A percentile compares a stretch with the other conserved stretches of the same genome.
These are phyloP conservation scores for Pharnaceum exiguum DNA, from an alignment of 148 eudicot genomes.

Conservation along the genomic window DNA sequence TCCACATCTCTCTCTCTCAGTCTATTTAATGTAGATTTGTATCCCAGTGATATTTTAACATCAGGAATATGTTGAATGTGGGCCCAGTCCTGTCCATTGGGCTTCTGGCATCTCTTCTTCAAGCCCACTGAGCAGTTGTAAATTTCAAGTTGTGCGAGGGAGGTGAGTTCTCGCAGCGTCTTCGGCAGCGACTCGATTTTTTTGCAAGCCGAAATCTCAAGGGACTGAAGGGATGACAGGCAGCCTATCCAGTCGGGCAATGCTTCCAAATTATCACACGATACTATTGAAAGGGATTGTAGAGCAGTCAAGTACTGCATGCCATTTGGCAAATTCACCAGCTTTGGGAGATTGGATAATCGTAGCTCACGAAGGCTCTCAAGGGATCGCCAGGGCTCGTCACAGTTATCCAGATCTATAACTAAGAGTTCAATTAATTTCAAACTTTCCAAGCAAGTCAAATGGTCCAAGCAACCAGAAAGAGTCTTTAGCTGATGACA, in stretches of 20 bases:
- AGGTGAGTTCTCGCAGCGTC: slow-evolving; percentile 9
- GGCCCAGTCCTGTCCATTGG: slow-evolving; percentile 11
- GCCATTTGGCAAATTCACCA: background rate
- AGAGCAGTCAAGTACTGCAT: background rate
- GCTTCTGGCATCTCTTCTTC: slow-evolving; percentile 5
- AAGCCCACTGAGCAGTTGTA: background rate
- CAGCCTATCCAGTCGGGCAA: background rate
- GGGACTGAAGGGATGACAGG: slow-evolving; percentile 5
- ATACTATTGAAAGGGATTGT: background rate
- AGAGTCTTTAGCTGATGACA: background rate
- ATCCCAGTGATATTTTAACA: too few relatives aligned
- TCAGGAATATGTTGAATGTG: slow-evolving; percentile 17
- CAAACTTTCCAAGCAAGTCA: background rate
- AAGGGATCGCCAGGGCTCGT: background rate
- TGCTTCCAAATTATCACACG: background rate
- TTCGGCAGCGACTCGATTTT: slow-evolving; percentile 18
- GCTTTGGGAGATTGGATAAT: background rate
- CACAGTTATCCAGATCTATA: background rate
- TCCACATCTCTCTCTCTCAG: too few relatives aligned
- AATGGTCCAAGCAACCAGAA: background rate
- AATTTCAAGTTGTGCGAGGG: slow-evolving; percentile 1
- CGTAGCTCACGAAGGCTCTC: background rate
- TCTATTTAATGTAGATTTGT: too few relatives aligned
- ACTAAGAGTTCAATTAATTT: background rate
- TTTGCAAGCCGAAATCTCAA: background rate